Percentiles rank a stretch among this genome's conserved stretches.
phyloP scores from a whole-genome alignment of 129 eudicot genomes.

The Gnaphalium uliginosum region DNA sequence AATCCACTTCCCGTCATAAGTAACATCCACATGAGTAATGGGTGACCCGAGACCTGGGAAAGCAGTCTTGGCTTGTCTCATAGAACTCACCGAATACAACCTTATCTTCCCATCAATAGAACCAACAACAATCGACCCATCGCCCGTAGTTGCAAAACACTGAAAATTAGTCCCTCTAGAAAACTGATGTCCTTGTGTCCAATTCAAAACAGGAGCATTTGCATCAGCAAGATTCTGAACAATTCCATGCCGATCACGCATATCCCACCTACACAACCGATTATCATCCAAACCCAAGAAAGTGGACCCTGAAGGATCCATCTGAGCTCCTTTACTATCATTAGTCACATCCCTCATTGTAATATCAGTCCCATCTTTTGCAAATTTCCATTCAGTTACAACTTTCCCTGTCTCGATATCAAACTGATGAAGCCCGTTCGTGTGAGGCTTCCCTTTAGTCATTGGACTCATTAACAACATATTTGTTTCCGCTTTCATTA shows the following conservation, averaged over 20 bases:
- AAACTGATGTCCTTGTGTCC: conserved; percentile 98
- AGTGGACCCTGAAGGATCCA: conserved; percentile 96
- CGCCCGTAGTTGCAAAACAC: conserved; percentile 97
- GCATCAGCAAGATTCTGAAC: conserved; percentile 80
- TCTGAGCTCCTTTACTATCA: conserved; percentile 88
- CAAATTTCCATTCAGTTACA: conserved; percentile 96
- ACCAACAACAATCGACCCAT: conserved; percentile 97
- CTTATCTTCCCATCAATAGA: conserved; percentile 95
- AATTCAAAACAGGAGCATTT: conserved; percentile 80
- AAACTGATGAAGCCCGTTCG: conserved; percentile 84
- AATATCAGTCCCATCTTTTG: conserved; percentile 89
- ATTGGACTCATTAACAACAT: conserved; percentile 95
- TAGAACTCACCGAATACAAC: conserved; percentile 71
- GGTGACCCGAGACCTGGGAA: conserved; percentile 97
- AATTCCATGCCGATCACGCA: conserved; percentile 90
- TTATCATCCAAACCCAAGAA: conserved; percentile 96
- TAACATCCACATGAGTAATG: conserved; percentile 94
- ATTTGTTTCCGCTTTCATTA: conserved; percentile 91
- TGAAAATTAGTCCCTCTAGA: conserved; percentile 94
- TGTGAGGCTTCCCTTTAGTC: conserved; percentile 67
- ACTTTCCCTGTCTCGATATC: conserved; percentile 89
- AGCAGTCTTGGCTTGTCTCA: conserved; percentile 98
- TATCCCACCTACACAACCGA: conserved; percentile 94
- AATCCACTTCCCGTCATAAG: conserved; percentile 97
- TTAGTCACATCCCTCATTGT: conserved; percentile 90